Percentiles rank a stretch among this genome's conserved stretches.
Evolutionary conservation across 2,329 filamentous ascomycete species (phyloP).

Genomic region (Diaporthe destruens): DNA sequence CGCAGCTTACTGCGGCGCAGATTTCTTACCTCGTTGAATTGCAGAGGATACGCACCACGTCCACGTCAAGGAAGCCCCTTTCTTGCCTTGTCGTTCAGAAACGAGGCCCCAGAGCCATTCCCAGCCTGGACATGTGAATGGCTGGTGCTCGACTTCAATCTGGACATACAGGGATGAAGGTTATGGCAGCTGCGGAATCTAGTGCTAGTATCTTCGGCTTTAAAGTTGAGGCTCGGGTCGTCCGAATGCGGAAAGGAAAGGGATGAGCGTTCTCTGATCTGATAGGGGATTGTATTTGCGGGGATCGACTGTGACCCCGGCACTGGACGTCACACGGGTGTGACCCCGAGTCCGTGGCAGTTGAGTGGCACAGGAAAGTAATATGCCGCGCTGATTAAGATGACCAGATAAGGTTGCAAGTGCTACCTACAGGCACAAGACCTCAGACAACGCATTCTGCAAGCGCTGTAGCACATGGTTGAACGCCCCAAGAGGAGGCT

Average conservation of each 20-base stretch:
- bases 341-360: conserved; percentile 22
- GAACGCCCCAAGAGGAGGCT: neutral
- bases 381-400: conserved; percentile 18
- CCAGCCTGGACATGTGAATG: conserved; percentile 24
- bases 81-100: neutral
- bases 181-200: neutral
- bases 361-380: neutral
- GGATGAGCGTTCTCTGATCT: neutral
- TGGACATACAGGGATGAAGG: conserved; percentile 6
- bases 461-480: neutral
- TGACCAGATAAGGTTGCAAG: neutral
- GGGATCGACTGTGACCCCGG: conserved; percentile 10
- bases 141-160: neutral
- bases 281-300: conserved; percentile 8
- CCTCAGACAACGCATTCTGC: conserved; percentile 4
- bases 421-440: conserved; percentile 11
- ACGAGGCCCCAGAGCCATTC: conserved; percentile 1
- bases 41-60: neutral
- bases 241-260: neutral
- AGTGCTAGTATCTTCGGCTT: neutral
- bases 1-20: neutral
- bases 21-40: neutral
- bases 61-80: neutral
- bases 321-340: conserved; percentile 8
- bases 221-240: conserved; percentile 10